phyloP scores from a whole-genome alignment of 129 eudicot genomes.

The Helichrysum umbraculigerum region DNA sequence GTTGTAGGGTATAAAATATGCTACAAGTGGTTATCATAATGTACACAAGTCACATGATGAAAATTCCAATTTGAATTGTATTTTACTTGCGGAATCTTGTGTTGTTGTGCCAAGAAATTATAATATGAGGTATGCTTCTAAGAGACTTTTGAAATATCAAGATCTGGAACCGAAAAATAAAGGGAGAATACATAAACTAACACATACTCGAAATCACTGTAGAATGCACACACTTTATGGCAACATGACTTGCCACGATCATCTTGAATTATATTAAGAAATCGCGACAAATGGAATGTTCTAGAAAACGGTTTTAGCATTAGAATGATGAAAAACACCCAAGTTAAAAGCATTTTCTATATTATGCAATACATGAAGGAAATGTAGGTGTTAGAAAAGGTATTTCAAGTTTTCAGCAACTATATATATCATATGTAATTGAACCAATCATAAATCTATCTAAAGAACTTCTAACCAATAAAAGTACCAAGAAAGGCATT shows the following conservation, averaged over 20 bases:
- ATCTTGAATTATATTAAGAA: slow-evolving; percentile 4
- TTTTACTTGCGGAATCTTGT: slow-evolving; percentile 20
- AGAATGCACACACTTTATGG: not conserved
- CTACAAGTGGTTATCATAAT: not conserved
- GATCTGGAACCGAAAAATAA: slow-evolving; percentile 3
- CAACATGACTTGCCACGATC: slow-evolving; percentile 14
- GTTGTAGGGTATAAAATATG: not conserved
- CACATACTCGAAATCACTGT: not conserved
- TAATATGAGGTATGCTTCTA: not conserved
- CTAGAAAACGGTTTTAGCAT: not conserved
- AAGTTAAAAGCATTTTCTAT: not conserved
- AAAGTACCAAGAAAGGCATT: slow-evolving; percentile 15
- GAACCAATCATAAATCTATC: slow-evolving; percentile 8
- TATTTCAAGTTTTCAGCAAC: not conserved
- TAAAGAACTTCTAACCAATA: slow-evolving; percentile 1
- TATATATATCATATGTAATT: not conserved
- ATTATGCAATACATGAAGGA: not conserved
- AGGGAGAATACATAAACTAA: slow-evolving; percentile 1
- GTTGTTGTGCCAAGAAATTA: slow-evolving; percentile 7
- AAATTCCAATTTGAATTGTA: slow-evolving; percentile 11
- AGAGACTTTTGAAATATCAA: not conserved
- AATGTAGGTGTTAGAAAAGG: not conserved
- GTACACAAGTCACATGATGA: slow-evolving; percentile 16
- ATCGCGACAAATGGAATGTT: not conserved
- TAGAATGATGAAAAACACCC: not conserved